Evolutionary conservation across 352 stramenopile species (phyloP).

Genomic region (Pythium myriotylum): DNA sequence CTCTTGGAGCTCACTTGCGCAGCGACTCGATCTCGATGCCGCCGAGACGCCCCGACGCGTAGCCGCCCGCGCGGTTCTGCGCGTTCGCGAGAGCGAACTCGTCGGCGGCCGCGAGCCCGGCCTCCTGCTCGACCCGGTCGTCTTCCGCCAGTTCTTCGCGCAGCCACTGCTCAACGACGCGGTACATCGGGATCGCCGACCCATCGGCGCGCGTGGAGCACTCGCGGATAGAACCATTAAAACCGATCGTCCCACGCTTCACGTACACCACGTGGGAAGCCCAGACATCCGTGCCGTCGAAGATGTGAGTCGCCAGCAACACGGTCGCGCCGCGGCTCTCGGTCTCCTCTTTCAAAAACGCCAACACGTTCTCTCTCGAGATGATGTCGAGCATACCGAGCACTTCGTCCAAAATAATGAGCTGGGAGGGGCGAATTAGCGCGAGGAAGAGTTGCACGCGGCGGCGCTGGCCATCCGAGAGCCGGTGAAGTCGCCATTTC

Average conservation of each 20-base stretch:
- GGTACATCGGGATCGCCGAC: constrained; percentile 88
- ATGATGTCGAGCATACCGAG: constrained; percentile 97
- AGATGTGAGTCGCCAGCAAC: constrained; percentile 94
- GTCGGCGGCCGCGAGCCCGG: constrained; percentile 28
- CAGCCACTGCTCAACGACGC: constrained; percentile 92
- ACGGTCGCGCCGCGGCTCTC: constrained; percentile 64
- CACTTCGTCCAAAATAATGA: constrained; percentile 98
- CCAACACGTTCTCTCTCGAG: constrained; percentile 92
- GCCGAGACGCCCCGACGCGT: constrained; percentile 67
- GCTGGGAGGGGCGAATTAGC: constrained; percentile 94
- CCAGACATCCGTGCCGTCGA: constrained; percentile 97
- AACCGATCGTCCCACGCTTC: constrained; percentile 53
- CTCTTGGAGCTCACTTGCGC: constrained; percentile 12
- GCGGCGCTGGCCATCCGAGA: constrained; percentile 83
- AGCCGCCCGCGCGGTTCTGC: constrained; percentile 77
- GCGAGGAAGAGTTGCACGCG: constrained; percentile 97
- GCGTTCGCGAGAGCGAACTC: constrained; percentile 65
- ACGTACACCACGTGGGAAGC: constrained; percentile 95
- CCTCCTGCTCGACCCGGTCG: constrained; percentile 71
- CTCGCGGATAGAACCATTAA: constrained; percentile 62
- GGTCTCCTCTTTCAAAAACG: constrained; percentile 90
- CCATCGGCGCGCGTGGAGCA: constrained; percentile 61
- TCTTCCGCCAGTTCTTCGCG: constrained; percentile 89
- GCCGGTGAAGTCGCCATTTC: constrained; percentile 84
- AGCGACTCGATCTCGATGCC: constrained; percentile 50